phyloP scores from a whole-genome alignment of 1,284 basidiomycete genomes.

The Tranzscheliella williamsii region DNA sequence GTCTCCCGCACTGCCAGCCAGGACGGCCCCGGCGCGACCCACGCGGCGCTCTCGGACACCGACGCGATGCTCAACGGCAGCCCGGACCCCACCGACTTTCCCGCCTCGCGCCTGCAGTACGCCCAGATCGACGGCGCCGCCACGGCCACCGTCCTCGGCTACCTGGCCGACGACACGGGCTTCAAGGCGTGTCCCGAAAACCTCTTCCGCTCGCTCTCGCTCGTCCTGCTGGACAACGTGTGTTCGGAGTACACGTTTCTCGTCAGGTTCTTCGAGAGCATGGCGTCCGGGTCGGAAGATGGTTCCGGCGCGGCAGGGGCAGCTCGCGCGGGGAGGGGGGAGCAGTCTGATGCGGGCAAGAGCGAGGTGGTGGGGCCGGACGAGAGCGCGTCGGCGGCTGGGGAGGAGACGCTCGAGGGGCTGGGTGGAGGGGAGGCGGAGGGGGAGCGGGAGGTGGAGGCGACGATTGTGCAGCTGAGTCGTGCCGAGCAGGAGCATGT shows the following conservation, averaged over 20 bases:
- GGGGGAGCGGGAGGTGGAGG: conserved; percentile 15
- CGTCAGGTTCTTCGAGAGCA: conserved; percentile 51
- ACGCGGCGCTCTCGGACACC: conserved; percentile 1
- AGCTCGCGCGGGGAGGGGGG: background rate
- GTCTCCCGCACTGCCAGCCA: background rate
- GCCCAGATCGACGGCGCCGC: conserved; percentile 27
- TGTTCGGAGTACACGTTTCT: conserved; percentile 58
- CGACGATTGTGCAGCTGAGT: conserved; percentile 37
- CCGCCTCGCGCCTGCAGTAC: conserved; percentile 32
- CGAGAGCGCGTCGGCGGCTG: conserved; percentile 5
- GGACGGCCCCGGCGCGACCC: conserved; percentile 4
- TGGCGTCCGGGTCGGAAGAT: background rate
- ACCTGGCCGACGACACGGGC: conserved; percentile 48
- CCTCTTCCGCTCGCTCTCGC: conserved; percentile 49
- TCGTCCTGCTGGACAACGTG: conserved; percentile 56
- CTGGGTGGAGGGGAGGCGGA: conserved; percentile 4
- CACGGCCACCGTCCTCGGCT: conserved; percentile 49
- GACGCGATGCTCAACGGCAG: background rate
- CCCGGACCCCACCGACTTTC: conserved; percentile 35
- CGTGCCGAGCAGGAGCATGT: conserved; percentile 20
- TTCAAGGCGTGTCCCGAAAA: conserved; percentile 48
- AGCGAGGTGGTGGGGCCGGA: conserved; percentile 4
- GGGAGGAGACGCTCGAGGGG: conserved; percentile 1
- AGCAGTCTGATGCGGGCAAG: background rate
- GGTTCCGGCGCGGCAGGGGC: background rate